These are phyloP conservation scores for Zygotorulaspora chibaensis DNA, from an alignment of 805 yeast genomes.

Conservation along the genomic window DNA sequence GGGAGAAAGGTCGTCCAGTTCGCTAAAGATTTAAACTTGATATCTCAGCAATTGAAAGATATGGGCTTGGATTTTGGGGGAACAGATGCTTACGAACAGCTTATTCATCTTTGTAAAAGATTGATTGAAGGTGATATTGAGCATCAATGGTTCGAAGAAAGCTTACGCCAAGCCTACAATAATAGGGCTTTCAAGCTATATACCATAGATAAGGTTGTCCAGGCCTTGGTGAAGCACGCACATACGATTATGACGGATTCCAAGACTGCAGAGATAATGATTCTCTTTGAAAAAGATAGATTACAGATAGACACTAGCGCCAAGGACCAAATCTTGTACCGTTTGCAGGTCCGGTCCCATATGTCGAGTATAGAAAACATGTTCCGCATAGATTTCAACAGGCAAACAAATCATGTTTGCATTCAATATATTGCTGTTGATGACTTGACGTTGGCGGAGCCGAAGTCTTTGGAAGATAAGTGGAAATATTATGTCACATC, in stretches of 20 bases:
- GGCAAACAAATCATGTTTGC: conserved; percentile 46
- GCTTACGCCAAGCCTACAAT: conserved; percentile 89
- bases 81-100: conserved; percentile 68
- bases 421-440: conserved; percentile 84
- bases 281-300: conserved; percentile 80
- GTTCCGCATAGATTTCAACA: conserved; percentile 79
- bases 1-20: conserved; percentile 62
- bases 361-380: conserved; percentile 87
- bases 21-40: conserved; percentile 80
- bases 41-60: conserved; percentile 76
- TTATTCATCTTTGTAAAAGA: conserved; percentile 67
- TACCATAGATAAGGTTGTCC: conserved; percentile 89
- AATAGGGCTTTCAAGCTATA: conserved; percentile 90
- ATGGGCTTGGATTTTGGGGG: conserved; percentile 72
- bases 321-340: conserved; percentile 82
- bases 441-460: conserved; percentile 78
- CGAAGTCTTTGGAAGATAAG: conserved; percentile 64
- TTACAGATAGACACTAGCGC: conserved; percentile 60
- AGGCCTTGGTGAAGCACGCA: conserved; percentile 76
- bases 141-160: conserved; percentile 92
- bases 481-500: conserved; percentile 95
- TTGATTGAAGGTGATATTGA: conserved; percentile 87
- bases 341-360: conserved; percentile 77
- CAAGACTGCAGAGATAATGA: conserved; percentile 73
- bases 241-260: conserved; percentile 77